These are phyloP conservation scores for Glonium stellatum DNA, from an alignment of 495 filamentous ascomycete genomes.

Conservation along the genomic window DNA sequence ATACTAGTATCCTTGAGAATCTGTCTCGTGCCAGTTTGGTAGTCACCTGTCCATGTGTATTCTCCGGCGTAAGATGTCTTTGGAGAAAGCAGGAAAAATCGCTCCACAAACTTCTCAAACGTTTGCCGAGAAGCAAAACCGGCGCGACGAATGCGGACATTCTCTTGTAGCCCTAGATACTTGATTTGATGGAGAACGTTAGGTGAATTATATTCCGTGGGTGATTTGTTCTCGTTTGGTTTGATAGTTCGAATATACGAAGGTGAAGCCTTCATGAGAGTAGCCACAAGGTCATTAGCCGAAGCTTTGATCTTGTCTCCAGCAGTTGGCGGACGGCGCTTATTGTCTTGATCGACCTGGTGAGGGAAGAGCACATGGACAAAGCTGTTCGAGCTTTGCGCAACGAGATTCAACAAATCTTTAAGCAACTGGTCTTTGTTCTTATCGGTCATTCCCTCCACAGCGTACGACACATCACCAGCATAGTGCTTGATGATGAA, in stretches of 20 bases:
- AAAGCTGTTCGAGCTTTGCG: conserved; percentile 74
- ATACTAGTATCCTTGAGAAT: conserved; percentile 96
- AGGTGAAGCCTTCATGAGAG: conserved; percentile 92
- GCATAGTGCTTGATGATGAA: conserved; percentile 99
- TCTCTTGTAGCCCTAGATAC: conserved; percentile 96
- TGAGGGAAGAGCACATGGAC: conserved; percentile 84
- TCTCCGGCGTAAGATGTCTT: conserved; percentile 94
- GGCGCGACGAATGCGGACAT: conserved; percentile 92
- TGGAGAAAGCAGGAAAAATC: conserved; percentile 92
- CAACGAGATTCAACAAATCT: conserved; percentile 83
- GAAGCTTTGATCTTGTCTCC: conserved; percentile 96
- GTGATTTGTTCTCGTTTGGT: conserved; percentile 97
- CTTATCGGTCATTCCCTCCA: conserved; percentile 98
- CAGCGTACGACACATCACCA: conserved; percentile 90
- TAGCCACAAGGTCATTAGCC: conserved; percentile 90
- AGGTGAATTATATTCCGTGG: conserved; percentile 77
- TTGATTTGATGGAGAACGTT: conserved; percentile 99
- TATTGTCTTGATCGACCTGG: conserved; percentile 92
- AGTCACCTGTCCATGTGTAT: conserved; percentile 89
- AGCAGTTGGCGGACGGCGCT: conserved; percentile 85
- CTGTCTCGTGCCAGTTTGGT: conserved; percentile 78
- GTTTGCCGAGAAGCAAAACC: conserved; percentile 97
- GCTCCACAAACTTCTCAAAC: conserved; percentile 96
- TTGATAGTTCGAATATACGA: conserved; percentile 99
- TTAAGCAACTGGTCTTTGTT: conserved; percentile 98